Base-by-base conservation (phyloP, 257 asterid species). In the Salvia hispanica region DNA sequence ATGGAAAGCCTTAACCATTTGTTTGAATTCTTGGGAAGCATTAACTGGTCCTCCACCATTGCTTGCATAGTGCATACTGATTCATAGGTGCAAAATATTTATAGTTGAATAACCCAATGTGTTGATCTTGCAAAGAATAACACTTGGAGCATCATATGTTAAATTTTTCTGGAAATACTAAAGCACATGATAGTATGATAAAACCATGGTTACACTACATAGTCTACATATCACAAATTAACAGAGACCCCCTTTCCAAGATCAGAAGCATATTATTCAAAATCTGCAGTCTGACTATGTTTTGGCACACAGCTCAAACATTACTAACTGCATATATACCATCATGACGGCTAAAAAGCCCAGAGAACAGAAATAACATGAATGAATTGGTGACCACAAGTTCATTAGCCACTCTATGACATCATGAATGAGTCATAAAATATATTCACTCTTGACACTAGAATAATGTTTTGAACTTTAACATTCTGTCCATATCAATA, bases 51-150 rank as follows among this genome's bases (percentile, higher is more conserved):
- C 99, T 63, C 96, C 96, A 39, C 92, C 91, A 64, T 82, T 77
- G 80, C 97, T 93, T n/a, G n/a, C n/a, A n/a, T n/a, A n/a, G n/a
- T 74, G 95, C 94, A 86, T 93, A 93, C 21, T 97, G 97, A 84
- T 87, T 90, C 99, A 93, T 93, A 36, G 99, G 99, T 67, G 99
- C 92, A 79, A 93, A 93, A 90, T 90, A 71, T 93, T 93, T 68
- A 90, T 79, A 58, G 99, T 90, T 53, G 99, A 93, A 81, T 93
- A 93, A 47, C 97, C 97, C 99, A 97, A 93, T 1, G 99, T 93
- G 68, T 93, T 93, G 76, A 93, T 83, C 99, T 93, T 54, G 65
- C 67, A 74, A 52, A 71, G 7, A 62, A 64, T 53, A 74, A 21
- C 61, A 67, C 37, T 51, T 42, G 62, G 58, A 46, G 59, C 75